A percentile compares a stretch with the other conserved stretches of the same genome.
These are phyloP conservation scores for Annona cherimola DNA, from an alignment of 164 flowering plant genomes.

Conservation along the genomic window DNA sequence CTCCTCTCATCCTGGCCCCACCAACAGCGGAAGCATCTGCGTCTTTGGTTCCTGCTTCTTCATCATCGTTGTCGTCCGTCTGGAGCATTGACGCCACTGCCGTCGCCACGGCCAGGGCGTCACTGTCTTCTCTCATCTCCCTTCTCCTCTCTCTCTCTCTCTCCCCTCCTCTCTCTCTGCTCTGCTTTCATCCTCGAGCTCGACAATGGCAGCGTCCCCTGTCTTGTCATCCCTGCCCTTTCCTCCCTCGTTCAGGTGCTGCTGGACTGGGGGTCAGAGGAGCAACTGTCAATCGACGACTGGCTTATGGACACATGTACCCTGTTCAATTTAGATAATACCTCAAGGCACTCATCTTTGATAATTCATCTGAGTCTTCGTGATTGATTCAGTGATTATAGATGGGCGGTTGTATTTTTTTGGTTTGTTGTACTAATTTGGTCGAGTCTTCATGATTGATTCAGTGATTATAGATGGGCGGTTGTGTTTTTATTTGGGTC, in stretches of 20 bases:
- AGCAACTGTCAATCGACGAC: no score
- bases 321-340: no score
- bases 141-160: neutral
- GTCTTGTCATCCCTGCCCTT: neutral
- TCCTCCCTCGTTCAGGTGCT: neutral
- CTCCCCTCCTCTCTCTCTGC: neutral
- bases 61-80: conserved; percentile 1
- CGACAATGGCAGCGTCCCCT: neutral
- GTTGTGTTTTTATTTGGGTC: no score
- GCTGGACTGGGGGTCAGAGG: no score
- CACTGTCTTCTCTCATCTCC: conserved; percentile 9
- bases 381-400: no score
- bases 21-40: neutral
- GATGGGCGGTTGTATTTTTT: no score
- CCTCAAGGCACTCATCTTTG: no score
- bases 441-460: no score
- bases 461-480: no score
- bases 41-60: neutral
- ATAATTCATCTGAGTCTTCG: no score
- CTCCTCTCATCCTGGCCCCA: neutral
- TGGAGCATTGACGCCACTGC: neutral
- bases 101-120: neutral
- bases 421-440: no score
- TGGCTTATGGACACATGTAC: no score
- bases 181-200: neutral